A percentile compares a stretch with the other conserved stretches of the same genome.
Conservation (phyloP, 2,329 filamentous ascomycete species). For the Alternaria sp. region DNA sequence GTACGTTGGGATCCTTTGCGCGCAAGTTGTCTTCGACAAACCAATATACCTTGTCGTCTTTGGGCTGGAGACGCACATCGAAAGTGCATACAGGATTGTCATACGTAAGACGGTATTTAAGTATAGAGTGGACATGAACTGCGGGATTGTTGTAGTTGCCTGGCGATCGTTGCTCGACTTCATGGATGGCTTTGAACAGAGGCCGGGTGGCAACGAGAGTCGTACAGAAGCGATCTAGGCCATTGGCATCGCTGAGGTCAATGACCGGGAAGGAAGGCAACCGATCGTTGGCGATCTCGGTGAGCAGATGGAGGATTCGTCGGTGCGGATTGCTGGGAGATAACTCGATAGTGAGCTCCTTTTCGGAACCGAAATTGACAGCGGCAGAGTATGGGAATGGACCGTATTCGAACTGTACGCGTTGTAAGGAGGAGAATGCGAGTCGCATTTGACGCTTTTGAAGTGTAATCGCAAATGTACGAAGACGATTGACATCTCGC, state of each 20-base stretch:
- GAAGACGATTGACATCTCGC: slow-evolving; percentile 73
- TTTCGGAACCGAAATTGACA: slow-evolving; percentile 63
- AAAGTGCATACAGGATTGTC: slow-evolving; percentile 53
- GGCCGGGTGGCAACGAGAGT: slow-evolving; percentile 69
- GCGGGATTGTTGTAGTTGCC: slow-evolving; percentile 40
- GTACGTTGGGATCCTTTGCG: slow-evolving; percentile 31
- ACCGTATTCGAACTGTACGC: slow-evolving; percentile 73
- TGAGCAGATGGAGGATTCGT: slow-evolving; percentile 67
- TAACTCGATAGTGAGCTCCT: slow-evolving; percentile 65
- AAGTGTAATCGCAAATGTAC: slow-evolving; percentile 73
- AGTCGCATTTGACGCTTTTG: slow-evolving; percentile 63
- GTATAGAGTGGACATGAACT: slow-evolving; percentile 47
- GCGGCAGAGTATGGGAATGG: slow-evolving; percentile 61
- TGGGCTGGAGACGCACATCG: slow-evolving; percentile 46
- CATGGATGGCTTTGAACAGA: slow-evolving; percentile 68
- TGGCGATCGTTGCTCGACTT: slow-evolving; percentile 63
- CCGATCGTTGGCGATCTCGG: slow-evolving; percentile 65
- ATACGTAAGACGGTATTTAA: slow-evolving; percentile 54
- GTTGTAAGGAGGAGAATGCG: slow-evolving; percentile 66
- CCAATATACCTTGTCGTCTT: slow-evolving; percentile 50
- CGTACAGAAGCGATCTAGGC: slow-evolving; percentile 65
- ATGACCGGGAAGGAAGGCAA: slow-evolving; percentile 64
- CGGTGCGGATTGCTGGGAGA: slow-evolving; percentile 72
- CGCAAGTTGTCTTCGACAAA: slow-evolving; percentile 47
- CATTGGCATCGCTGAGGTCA: slow-evolving; percentile 59